Evolutionary conservation across 306 rosid species (phyloP).

Genomic region (Cicer arietinum): DNA sequence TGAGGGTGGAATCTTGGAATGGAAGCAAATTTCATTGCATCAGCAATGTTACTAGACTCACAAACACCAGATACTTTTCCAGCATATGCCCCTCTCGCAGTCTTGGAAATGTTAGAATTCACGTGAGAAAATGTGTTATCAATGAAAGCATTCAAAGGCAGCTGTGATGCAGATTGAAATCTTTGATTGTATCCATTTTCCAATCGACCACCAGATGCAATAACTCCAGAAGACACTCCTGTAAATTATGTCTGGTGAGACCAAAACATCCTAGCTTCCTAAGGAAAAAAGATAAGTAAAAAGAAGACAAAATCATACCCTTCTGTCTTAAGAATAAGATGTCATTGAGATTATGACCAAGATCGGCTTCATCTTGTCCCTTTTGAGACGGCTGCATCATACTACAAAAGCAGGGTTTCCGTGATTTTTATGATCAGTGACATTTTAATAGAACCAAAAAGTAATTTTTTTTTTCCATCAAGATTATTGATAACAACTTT

Average conservation of each 20-base stretch:
- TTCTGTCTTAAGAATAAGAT: conserved; percentile 50
- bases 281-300: conserved; percentile 29
- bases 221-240: conserved; percentile 54
- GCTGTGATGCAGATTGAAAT: conserved; percentile 53
- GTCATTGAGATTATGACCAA: conserved; percentile 56
- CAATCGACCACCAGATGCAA: conserved; percentile 56
- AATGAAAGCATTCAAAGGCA: conserved; percentile 53
- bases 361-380: conserved; percentile 61
- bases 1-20: conserved; percentile 65
- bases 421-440: conserved; percentile 31
- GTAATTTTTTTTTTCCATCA: conserved; percentile 21
- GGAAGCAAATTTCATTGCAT: conserved; percentile 57
- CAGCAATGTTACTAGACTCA: conserved; percentile 54
- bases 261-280: conserved; percentile 32
- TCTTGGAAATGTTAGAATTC: conserved; percentile 60
- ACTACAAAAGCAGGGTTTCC: conserved; percentile 59
- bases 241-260: conserved; percentile 43
- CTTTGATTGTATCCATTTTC: conserved; percentile 63
- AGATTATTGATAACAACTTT: conserved; percentile 26
- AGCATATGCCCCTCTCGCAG: conserved; percentile 55
- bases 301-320: conserved; percentile 56
- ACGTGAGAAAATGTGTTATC: conserved; percentile 51
- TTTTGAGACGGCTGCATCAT: conserved; percentile 61
- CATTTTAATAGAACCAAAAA: conserved; percentile 12
- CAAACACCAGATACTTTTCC: conserved; percentile 49